Evolutionary conservation across 768 basidiomycete species (phyloP).

Genomic region (Collybia mongolica): DNA sequence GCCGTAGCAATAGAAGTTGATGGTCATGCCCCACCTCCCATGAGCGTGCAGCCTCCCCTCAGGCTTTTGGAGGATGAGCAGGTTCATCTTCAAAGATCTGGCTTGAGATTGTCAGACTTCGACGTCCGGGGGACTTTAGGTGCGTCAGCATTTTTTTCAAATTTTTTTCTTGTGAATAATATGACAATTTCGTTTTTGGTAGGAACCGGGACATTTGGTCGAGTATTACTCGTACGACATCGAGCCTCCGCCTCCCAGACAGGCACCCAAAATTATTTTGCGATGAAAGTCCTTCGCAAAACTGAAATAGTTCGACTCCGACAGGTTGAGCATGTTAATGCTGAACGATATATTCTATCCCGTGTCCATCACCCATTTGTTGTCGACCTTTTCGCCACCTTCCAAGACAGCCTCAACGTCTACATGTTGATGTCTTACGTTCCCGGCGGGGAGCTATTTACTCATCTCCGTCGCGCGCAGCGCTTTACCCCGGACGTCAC

Average conservation of each 20-base stretch:
- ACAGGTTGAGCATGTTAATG: constrained; percentile 97
- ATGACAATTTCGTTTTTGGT: constrained; percentile 5
- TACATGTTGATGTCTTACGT: constrained; percentile 98
- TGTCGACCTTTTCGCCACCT: constrained; percentile 93
- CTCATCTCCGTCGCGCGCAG: constrained; percentile 90
- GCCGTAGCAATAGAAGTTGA: constrained; percentile 26
- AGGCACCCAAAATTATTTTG: constrained; percentile 65
- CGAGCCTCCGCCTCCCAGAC: constrained; percentile 45
- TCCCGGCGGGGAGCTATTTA: constrained; percentile 97
- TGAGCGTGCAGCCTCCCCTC: constrained; percentile 38
- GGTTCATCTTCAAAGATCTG: constrained; percentile 57
- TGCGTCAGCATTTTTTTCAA: constrained; percentile 26
- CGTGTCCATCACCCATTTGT: constrained; percentile 93
- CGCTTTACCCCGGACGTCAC: constrained; percentile 97
- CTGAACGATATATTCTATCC: constrained; percentile 91
- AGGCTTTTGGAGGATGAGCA: constrained; percentile 69
- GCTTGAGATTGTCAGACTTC: constrained; percentile 73
- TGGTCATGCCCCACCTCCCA: constrained; percentile 9
- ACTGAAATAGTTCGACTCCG: constrained; percentile 84
- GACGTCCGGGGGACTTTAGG: constrained; percentile 80
- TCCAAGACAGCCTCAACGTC: constrained; percentile 94
- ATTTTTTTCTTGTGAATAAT: constrained; percentile 2
- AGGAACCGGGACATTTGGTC: constrained; percentile 97
- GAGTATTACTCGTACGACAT: constrained; percentile 87
- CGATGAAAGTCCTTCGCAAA: constrained; percentile 89